A percentile compares a stretch with the other conserved stretches of the same genome.
Conservation (phyloP, 2,329 filamentous ascomycete genomes). For the Beauveria australis region DNA sequence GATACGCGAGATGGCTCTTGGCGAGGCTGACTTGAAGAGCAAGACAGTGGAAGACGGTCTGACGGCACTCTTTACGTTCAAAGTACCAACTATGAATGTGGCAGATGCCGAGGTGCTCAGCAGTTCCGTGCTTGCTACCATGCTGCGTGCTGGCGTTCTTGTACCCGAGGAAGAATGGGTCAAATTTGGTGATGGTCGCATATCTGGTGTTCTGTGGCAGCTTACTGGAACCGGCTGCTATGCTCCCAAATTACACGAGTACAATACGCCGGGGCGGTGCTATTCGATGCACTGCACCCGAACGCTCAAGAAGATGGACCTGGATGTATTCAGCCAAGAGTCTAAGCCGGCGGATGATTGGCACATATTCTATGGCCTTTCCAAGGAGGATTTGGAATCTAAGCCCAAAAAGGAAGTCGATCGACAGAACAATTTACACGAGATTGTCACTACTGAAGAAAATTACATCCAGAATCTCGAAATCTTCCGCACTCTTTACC, state of each 20-base stretch:
- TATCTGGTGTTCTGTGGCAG: conserved; percentile 90
- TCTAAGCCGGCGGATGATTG: conserved; percentile 67
- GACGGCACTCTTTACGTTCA: conserved; percentile 81
- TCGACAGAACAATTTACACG: conserved; percentile 87
- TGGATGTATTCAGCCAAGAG: conserved; percentile 64
- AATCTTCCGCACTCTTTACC: conserved; percentile 75
- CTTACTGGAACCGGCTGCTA: conserved; percentile 89
- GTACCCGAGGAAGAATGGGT: conserved; percentile 95
- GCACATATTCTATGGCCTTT: conserved; percentile 80
- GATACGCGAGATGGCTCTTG: conserved; percentile 84
- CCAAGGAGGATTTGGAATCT: conserved; percentile 63
- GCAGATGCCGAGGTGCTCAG: conserved; percentile 89
- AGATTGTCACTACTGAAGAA: conserved; percentile 91
- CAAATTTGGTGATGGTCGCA: conserved; percentile 71
- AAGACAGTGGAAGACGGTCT: conserved; percentile 82
- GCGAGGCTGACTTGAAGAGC: conserved; percentile 78
- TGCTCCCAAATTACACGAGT: conserved; percentile 70
- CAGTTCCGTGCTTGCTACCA: conserved; percentile 65
- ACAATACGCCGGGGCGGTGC: conserved; percentile 64
- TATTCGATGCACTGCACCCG: conserved; percentile 92
- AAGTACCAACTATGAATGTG: conserved; percentile 97
- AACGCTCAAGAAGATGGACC: conserved; percentile 88
- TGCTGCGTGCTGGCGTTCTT: conserved; percentile 71
- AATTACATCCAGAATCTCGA: conserved; percentile 83
- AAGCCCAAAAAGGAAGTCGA: conserved; percentile 81